Conservation (phyloP, 75 land plant genomes). For the Larix kaempferi region DNA sequence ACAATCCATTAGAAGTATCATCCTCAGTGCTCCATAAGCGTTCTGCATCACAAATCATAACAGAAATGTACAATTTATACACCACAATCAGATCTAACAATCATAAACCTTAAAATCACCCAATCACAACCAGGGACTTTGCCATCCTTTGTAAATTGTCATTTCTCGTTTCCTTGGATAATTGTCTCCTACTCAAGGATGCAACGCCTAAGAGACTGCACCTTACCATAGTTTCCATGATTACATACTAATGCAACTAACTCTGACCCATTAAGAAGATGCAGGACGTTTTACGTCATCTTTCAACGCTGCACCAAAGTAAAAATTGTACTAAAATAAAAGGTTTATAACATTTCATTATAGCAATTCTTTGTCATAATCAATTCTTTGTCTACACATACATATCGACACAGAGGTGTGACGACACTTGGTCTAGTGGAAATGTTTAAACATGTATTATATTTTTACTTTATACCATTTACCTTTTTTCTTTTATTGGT, state of each 20-base stretch:
- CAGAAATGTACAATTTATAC: neutral
- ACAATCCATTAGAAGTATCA: slow-evolving; percentile 24
- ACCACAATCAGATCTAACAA: neutral
- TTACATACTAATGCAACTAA: neutral
- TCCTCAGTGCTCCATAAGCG: slow-evolving; percentile 77
- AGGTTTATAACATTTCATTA: neutral
- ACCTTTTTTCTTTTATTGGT: no score
- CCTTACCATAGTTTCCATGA: neutral
- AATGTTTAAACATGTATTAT: no score
- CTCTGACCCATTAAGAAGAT: no score
- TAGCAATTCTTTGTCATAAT: neutral
- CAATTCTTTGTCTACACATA: no score
- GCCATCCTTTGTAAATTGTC: neutral
- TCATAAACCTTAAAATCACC: neutral
- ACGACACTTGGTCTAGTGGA: no score
- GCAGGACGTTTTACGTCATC: no score
- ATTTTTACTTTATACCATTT: no score
- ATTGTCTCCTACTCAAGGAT: neutral
- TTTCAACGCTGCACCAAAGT: neutral
- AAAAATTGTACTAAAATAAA: neutral
- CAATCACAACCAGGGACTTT: neutral
- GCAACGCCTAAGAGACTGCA: neutral
- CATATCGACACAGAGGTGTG: neutral
- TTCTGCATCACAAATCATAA: slow-evolving; percentile 35
- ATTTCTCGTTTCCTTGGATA: neutral